Conservation (phyloP, 2,329 filamentous ascomycete genomes). For the Aspergillus nomiae region DNA sequence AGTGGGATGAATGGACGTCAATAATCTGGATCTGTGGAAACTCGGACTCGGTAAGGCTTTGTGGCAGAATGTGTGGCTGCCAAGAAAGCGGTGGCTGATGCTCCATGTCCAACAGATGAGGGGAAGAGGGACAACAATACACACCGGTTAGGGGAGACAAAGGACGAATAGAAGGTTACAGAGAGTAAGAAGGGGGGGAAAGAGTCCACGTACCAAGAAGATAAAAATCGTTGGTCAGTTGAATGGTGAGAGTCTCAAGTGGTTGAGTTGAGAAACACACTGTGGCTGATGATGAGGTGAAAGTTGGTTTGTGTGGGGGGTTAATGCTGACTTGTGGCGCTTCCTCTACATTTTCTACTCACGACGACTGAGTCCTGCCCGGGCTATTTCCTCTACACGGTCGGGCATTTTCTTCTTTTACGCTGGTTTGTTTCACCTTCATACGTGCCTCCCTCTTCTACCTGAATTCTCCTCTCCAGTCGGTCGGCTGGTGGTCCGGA, state of each 20-base stretch:
- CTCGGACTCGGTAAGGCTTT: slow-evolving; percentile 16
- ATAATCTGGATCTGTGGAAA: slow-evolving; percentile 17
- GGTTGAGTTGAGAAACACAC: not conserved
- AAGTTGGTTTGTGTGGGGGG: slow-evolving; percentile 5
- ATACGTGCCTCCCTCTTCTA: not conserved
- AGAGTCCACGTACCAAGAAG: not conserved
- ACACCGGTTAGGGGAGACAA: not conserved
- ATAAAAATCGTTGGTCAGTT: not conserved
- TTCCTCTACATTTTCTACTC: not conserved
- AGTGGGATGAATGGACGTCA: slow-evolving; percentile 17
- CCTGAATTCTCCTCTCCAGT: not conserved
- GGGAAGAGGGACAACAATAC: not conserved
- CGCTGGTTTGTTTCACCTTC: not conserved
- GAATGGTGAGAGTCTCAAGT: not conserved
- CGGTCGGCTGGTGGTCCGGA: not conserved
- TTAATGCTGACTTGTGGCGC: not conserved
- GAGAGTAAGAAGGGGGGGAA: not conserved
- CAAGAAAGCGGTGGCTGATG: slow-evolving; percentile 4
- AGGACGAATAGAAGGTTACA: not conserved
- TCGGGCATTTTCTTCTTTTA: not conserved
- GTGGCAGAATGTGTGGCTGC: slow-evolving; percentile 17
- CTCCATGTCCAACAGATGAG: not conserved
- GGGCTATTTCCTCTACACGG: not conserved
- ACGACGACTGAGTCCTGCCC: not conserved
- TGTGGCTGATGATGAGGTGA: not conserved